Evolutionary conservation across 805 yeast genomes (phyloP), one percentile per base, ranked within the genome.

Genomic region (Debaryomyces prosopidis): DNA sequence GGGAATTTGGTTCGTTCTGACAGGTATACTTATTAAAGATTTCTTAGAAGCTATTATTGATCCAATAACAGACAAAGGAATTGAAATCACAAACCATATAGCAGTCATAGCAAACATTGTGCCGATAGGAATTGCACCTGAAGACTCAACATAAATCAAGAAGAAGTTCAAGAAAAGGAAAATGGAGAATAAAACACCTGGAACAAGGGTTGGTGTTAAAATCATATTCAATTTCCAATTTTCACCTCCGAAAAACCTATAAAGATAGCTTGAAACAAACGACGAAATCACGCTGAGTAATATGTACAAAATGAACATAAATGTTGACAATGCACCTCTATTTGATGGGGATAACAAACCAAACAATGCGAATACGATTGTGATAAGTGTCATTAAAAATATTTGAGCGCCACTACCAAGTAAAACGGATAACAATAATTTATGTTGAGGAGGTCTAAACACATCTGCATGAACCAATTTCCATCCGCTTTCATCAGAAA

Each of bases 401-500:
- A 92, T 65, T 68, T 94, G 99, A 26, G 78, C 66, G 48, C 99
- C 99, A 43, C 94, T 83, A 38, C 99, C 99, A 40, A 90, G 80
- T 17, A 91, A 66, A 7, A 90, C 82, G 2, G 97, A 86, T 48
- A 90, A 75, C 5, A 87, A 47, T 79, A 90, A 76, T 44, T 86
- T 75, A 53, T 79, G 71, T 41, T 73, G 63, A 36, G 98, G 98
- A 7, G 91, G 70, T 65, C 98, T 81, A 73, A 92, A 92, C 26
- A 92, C 90, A 64, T 92, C 98, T 50, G 97, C 98, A 58, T 91
- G 95, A 33, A 90, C 85, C 52, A 94, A 77, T 64, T 94, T 94
- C 99, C 99, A 94, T 33, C 99, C 99, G 60, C 90, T 79, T 64
- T 94, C 98, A 59, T 90, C 96, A 50, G 89, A 84, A 43, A 89